A percentile compares a stretch with the other conserved stretches of the same genome.
Conservation (phyloP, 495 filamentous ascomycete species). For the Penicillium cataractarum region DNA sequence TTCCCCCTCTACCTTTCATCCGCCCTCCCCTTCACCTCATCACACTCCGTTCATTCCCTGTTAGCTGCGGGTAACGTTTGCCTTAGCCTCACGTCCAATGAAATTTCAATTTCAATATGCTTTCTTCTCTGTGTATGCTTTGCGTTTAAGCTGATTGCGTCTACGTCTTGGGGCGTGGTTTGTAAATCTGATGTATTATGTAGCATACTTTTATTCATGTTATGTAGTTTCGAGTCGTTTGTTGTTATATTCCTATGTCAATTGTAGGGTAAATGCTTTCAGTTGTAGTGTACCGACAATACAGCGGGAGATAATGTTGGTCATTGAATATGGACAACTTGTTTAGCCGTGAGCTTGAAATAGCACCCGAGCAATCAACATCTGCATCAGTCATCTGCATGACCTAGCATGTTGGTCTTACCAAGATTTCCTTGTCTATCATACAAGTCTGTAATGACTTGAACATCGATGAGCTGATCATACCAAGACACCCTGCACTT, state of each 20-base stretch:
- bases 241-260: not conserved
- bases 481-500: too few relatives aligned
- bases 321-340: too few relatives aligned
- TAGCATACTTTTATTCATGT: slow-evolving; percentile 15
- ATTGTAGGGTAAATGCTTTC: not conserved
- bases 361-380: too few relatives aligned
- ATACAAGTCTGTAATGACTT: too few relatives aligned
- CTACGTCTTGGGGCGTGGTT: slow-evolving; percentile 4
- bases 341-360: too few relatives aligned
- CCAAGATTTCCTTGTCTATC: too few relatives aligned
- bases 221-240: not conserved
- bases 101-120: slow-evolving; percentile 4
- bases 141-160: not conserved
- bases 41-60: slow-evolving; percentile 9
- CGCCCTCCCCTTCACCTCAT: slow-evolving; percentile 4
- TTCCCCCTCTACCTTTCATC: slow-evolving; percentile 6
- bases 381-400: too few relatives aligned
- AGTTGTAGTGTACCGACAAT: too few relatives aligned
- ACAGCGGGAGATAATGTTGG: too few relatives aligned
- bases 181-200: slow-evolving; percentile 11
- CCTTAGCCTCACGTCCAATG: slow-evolving; percentile 9
- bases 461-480: too few relatives aligned
- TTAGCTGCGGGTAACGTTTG: slow-evolving; percentile 1
- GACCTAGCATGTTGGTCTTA: too few relatives aligned
- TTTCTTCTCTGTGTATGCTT: not conserved